Conservation (phyloP, 1,284 basidiomycete genomes). For the Vanrija sp. region DNA sequence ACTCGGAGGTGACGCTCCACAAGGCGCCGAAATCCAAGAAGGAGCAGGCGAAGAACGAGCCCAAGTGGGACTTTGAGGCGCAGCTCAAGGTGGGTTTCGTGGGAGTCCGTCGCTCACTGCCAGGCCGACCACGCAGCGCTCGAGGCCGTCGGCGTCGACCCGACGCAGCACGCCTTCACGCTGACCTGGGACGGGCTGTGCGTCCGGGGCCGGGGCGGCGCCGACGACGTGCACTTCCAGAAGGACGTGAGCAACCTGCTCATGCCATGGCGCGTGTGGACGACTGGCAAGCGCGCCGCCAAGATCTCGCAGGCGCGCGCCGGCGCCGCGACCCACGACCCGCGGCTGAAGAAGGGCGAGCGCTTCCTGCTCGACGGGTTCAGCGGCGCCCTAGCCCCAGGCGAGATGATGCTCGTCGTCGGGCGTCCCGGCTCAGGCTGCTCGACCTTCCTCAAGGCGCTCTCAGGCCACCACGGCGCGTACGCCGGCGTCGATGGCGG, state of each 20-base stretch:
- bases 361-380: constrained; percentile 41
- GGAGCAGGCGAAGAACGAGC: neutral
- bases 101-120: too few species aligned
- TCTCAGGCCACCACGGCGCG: constrained; percentile 46
- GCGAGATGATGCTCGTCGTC: constrained; percentile 48
- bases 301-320: too few species aligned
- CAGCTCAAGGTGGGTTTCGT: constrained; percentile 15
- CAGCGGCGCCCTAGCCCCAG: constrained; percentile 33
- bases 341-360: constrained; percentile 34
- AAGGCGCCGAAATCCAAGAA: too few species aligned
- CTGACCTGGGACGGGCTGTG: constrained; percentile 36
- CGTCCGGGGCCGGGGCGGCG: constrained; percentile 34
- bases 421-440: constrained; percentile 50
- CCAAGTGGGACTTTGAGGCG: constrained; percentile 6
- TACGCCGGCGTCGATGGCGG: constrained; percentile 50
- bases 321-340: neutral
- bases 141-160: constrained; percentile 4
- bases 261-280: constrained; percentile 26
- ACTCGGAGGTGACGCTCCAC: too few species aligned
- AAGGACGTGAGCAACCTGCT: constrained; percentile 35
- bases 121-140: constrained; percentile 10
- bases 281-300: constrained; percentile 3
- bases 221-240: constrained; percentile 37
- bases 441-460: constrained; percentile 51
- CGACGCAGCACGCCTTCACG: constrained; percentile 16